Evolutionary conservation across 2,329 filamentous ascomycete species (phyloP).

Genomic region (Pseudodiploospora longispora): DNA sequence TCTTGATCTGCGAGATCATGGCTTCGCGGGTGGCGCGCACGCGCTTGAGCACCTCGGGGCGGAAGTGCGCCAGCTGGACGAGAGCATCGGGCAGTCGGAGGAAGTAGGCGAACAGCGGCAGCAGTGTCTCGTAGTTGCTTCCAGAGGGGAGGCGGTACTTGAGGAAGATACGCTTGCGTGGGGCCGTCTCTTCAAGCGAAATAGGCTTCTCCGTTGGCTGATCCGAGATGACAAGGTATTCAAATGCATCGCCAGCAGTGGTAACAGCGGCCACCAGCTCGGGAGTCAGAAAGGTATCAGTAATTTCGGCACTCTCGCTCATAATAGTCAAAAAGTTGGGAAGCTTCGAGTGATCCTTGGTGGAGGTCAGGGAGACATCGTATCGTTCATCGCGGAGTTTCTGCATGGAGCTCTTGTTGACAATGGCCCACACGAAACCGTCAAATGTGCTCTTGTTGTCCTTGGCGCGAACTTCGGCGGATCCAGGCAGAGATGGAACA

Average conservation of each 20-base stretch:
- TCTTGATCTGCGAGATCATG: slow-evolving; percentile 70
- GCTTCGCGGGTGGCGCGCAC: slow-evolving; percentile 73
- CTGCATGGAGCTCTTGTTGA: slow-evolving; percentile 94
- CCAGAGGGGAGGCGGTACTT: slow-evolving; percentile 60
- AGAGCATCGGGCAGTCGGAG: slow-evolving; percentile 78
- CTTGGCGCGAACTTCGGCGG: slow-evolving; percentile 45
- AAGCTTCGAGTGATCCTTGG: slow-evolving; percentile 86
- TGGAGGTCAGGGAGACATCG: slow-evolving; percentile 84
- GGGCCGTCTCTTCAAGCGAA: slow-evolving; percentile 73
- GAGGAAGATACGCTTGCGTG: slow-evolving; percentile 81
- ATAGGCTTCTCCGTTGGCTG: slow-evolving; percentile 80
- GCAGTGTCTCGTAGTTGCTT: slow-evolving; percentile 55
- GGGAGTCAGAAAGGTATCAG: slow-evolving; percentile 75
- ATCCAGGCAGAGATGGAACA: slow-evolving; percentile 56
- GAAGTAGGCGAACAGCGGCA: slow-evolving; percentile 74
- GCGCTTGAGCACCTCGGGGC: slow-evolving; percentile 81
- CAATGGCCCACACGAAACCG: slow-evolving; percentile 87
- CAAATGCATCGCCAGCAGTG: slow-evolving; percentile 66
- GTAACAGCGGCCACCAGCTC: slow-evolving; percentile 76
- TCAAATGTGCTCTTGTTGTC: slow-evolving; percentile 66
- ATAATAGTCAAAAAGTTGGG: slow-evolving; percentile 88
- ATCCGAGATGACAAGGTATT: slow-evolving; percentile 84
- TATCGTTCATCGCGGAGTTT: slow-evolving; percentile 84
- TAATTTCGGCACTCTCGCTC: slow-evolving; percentile 95
- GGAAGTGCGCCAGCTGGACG: slow-evolving; percentile 71